Percentiles rank a stretch among this genome's conserved stretches.
phyloP scores from a whole-genome alignment of 345 rosid genomes.

The Salix purpurea region DNA sequence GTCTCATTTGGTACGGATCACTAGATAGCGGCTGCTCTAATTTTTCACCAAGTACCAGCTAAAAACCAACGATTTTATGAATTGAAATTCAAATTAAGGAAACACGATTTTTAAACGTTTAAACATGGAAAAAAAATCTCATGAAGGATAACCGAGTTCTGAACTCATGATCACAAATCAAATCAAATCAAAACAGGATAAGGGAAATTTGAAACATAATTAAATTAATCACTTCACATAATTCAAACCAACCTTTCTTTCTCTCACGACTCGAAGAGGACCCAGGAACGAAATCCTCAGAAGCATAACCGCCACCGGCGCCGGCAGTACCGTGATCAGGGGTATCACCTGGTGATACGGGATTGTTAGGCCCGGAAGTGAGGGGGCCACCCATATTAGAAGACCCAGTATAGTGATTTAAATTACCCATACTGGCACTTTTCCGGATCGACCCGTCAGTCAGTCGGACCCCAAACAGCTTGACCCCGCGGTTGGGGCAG shows the following conservation, averaged over 20 bases:
- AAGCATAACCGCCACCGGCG: slow-evolving; percentile 74
- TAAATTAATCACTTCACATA: not conserved
- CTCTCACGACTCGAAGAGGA: slow-evolving; percentile 90
- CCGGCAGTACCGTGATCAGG: slow-evolving; percentile 58
- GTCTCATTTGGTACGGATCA: not conserved
- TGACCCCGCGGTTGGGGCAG: slow-evolving; percentile 33
- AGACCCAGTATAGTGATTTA: slow-evolving; percentile 26
- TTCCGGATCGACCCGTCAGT: slow-evolving; percentile 49
- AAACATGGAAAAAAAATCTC: not conserved
- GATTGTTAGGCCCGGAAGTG: slow-evolving; percentile 38
- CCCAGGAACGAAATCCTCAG: slow-evolving; percentile 92
- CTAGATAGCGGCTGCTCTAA: not conserved
- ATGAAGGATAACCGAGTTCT: not conserved
- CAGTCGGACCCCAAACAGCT: slow-evolving; percentile 35
- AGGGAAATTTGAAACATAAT: not conserved
- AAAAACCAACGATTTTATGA: not conserved
- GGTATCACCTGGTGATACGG: slow-evolving; percentile 59
- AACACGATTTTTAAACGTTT: not conserved
- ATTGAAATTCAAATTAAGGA: not conserved
- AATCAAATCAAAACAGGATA: not conserved
- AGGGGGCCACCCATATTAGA: slow-evolving; percentile 9
- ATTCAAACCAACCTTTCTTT: slow-evolving; percentile 60
- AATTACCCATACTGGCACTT: slow-evolving; percentile 35
- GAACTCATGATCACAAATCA: not conserved
- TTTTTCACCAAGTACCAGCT: not conserved